phyloP scores from a whole-genome alignment of 108 stramenopile species.

The Pseudonitzschia pungens region DNA sequence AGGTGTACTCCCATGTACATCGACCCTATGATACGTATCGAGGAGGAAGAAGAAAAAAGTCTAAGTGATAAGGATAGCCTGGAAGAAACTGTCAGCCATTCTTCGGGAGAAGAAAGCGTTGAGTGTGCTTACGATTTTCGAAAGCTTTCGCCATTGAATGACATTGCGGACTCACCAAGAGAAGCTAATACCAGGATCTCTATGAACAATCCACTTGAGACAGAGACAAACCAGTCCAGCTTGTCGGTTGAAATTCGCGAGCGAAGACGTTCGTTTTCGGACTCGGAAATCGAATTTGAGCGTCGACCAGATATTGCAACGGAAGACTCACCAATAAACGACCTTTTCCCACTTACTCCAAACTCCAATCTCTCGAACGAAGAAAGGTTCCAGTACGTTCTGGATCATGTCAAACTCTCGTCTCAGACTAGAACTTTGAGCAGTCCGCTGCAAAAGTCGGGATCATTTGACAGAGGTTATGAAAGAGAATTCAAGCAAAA shows the following conservation, averaged over 20 bases:
- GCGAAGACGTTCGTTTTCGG: conserved; percentile 23
- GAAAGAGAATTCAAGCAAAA: not conserved
- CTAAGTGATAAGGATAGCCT: not conserved
- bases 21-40: not conserved
- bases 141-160: conserved; percentile 4
- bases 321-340: not conserved
- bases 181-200: too few species aligned
- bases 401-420: too few species aligned
- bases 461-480: not conserved
- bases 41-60: conserved; percentile 13
- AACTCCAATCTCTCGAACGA: not conserved
- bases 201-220: too few species aligned
- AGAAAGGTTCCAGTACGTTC: not conserved
- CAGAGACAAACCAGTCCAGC: too few species aligned
- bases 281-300: conserved; percentile 23
- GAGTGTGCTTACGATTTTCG: conserved; percentile 11
- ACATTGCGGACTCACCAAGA: not conserved
- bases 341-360: not conserved
- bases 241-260: not conserved
- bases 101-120: not conserved
- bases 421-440: too few species aligned
- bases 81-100: not conserved
- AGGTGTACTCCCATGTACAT: not conserved
- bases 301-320: not conserved
- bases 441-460: not conserved